Evolutionary conservation across 2,329 filamentous ascomycete genomes (phyloP), one percentile per base, ranked within the genome.

Genomic region (Arthrobotrys iridis): DNA sequence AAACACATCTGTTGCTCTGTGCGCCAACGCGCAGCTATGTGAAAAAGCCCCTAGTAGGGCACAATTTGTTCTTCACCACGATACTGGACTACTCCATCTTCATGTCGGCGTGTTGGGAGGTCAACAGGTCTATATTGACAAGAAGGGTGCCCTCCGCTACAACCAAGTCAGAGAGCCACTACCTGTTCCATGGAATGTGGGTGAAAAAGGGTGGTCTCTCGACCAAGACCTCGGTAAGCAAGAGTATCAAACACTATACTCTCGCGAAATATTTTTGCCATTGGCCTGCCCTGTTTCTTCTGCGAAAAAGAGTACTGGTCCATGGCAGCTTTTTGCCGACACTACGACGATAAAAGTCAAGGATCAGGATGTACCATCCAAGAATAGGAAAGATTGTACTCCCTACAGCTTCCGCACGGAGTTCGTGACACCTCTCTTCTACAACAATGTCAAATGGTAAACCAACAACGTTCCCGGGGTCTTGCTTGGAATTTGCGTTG

Each of bases 341-440:
- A 74, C 58, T 10, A 20, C 41, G 24, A 26, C 50, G 41, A 22
- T 72, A 24, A 70, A 30, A 22, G 22, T 63, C 13, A 50, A 58
- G 22, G 41, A 73, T 37, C 55, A 60, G 22, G 50, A 40, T n/a
- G 46, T 59, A 5, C 52, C 43, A 10, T 65, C 50, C 2, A 35
- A 45, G 33, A 62, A 62, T 0, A 62, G 43, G 33, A 45, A 50
- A 13, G 57, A 60, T 30, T 60, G 57, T 13, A 41, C n/a, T 15
- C 30, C 20, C 11, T 67, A 46, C n/a, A 24, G 20, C 13, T 33
- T 67, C 7, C n/a, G 24, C 10, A 33, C 64, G 41, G 48, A 72
- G 58, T 77, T 40, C 33, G 52, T 43, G 13, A 70, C 66, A 65
- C 26, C 77, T 33, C 28, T 68, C 13, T 68, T 64, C 10, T 68